Evolutionary conservation across 148 eudicot species (phyloP), one percentile per base, ranked within the genome.

Genomic region (Fallopia convolvulus): DNA sequence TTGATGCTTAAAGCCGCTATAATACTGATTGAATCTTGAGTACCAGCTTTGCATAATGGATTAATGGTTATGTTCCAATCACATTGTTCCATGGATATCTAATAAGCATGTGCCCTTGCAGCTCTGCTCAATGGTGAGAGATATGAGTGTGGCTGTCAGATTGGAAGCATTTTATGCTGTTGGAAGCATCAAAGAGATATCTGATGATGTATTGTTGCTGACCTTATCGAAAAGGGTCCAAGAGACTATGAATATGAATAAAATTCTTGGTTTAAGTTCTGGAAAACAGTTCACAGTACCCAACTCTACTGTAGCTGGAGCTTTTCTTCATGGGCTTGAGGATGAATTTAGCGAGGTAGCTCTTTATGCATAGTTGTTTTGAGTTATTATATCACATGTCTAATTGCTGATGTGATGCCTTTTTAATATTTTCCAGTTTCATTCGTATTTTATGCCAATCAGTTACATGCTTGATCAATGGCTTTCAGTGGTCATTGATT

Each of bases 71-170:
- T 44, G 47, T 61, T 61, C 68, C 68, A 23, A 39, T 39, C 21
- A 41, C 36, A 76, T 9, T 30, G 7, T 47, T 58, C 2, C 21
- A 20, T 66, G 26, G 46, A 17, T 56, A 76, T 26, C 66, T 21
- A 40, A 76, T 33, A 15, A 41, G 11, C 49, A 58, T 61, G 26
- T 78, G 41, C 76, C 56, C 74, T 73, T 83, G 80, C 87, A 94
- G 97, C 84, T 94, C 39, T 92, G 96, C 79, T 83, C 94, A 79
- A 86, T 89, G 89, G 93, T 88, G 79, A 88, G 96, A 85, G 99
- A 94, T 85, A 92, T 89, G 96, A 87, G 85, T 85, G 80, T 87
- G 79, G 78, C 79, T 49, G 92, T 91, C 80, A 86, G 97, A 77
- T 79, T 89, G 80, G 88, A 91, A 84, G 89, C 91, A 86, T 89